Evolutionary conservation across 176 grass and related monocot species (phyloP), one percentile per base, ranked within the genome.

Genomic region (Cenchrus fungigraminus): DNA sequence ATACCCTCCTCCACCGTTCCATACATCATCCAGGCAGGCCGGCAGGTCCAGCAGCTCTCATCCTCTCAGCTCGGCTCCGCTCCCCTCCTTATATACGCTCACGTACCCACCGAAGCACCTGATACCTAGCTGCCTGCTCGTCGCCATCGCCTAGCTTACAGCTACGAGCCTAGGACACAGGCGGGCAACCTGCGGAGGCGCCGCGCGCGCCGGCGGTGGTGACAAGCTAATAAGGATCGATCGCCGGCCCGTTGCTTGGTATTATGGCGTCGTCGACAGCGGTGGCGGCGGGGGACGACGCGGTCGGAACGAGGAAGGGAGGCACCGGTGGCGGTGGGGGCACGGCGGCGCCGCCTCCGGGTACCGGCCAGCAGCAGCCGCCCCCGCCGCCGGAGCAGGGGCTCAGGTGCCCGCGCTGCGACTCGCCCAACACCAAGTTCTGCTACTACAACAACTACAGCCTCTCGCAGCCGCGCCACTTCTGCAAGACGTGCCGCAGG

Each of bases 361-460:
- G 64, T 15, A 13, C 20, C 3, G 34, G 62, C 58, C 32, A 64
- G 34, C 63, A 46, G 64, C 52, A 28, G 0, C 86, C 74, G 6
- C 79, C 84, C 53, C 90, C 78, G n/a, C 83, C 87, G 45, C 78
- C 82, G 0, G 96, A 95, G 68, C 89, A 91, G 67, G 89, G 77
- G 10, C 76, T 92, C 15, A 72, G 92, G 73, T 99, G 97, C 94
- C 97, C 94, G 5, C 93, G 97, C 51, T 99, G 97, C 78, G 90
- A 96, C 90, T 99, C 97, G 8, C 90, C 90, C 57, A 96, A 99
- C 84, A 99, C 97, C 84, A 99, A 99, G 59, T 99, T 99, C 83
- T 99, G 97, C 90, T 99, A 99, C 89, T 99, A 99, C 81, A 99
- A 99, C 84, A 99, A 99, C 86, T 99, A 99, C 90, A 91, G 88